Evolutionary conservation across 805 yeast species (phyloP).

Genomic region (Lachancea thermotolerans): DNA sequence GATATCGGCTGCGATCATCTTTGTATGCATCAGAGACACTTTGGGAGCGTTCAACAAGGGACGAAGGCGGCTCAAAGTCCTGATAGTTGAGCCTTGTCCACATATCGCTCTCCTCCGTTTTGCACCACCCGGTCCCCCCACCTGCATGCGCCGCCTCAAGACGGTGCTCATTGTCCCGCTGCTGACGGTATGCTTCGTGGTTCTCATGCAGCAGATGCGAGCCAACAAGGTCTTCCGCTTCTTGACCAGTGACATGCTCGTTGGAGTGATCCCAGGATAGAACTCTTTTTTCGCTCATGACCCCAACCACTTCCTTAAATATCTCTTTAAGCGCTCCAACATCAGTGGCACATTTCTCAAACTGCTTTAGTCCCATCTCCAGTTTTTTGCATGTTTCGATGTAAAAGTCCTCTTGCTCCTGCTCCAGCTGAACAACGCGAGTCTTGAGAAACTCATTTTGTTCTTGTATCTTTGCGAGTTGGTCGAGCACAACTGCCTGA

Average conservation of each 20-base stretch:
- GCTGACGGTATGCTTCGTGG: neutral
- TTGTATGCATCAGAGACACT: neutral
- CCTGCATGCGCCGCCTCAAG: neutral
- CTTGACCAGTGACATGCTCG: slow-evolving; percentile 16
- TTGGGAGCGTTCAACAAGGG: neutral
- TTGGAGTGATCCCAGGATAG: slow-evolving; percentile 18
- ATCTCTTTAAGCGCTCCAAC: slow-evolving; percentile 18
- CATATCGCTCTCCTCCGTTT: slow-evolving; percentile 1
- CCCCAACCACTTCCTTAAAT: slow-evolving; percentile 24
- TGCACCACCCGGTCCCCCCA: neutral
- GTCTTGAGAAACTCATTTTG: slow-evolving; percentile 15
- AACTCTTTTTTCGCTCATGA: slow-evolving; percentile 23
- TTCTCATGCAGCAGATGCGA: slow-evolving; percentile 3
- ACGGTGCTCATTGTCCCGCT: neutral
- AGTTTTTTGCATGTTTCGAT: slow-evolving; percentile 12
- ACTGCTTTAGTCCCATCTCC: slow-evolving; percentile 16
- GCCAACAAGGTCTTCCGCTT: slow-evolving; percentile 7
- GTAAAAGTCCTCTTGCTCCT: slow-evolving; percentile 22
- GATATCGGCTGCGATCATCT: neutral
- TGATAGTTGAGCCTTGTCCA: slow-evolving; percentile 4
- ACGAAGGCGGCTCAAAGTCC: neutral
- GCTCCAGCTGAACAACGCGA: slow-evolving; percentile 14
- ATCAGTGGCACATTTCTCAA: slow-evolving; percentile 15
- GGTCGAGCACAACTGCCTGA: slow-evolving; percentile 18
- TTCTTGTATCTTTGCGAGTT: slow-evolving; percentile 18